phyloP scores from a whole-genome alignment of 108 stramenopile genomes.

The Skeletonema marinoi region DNA sequence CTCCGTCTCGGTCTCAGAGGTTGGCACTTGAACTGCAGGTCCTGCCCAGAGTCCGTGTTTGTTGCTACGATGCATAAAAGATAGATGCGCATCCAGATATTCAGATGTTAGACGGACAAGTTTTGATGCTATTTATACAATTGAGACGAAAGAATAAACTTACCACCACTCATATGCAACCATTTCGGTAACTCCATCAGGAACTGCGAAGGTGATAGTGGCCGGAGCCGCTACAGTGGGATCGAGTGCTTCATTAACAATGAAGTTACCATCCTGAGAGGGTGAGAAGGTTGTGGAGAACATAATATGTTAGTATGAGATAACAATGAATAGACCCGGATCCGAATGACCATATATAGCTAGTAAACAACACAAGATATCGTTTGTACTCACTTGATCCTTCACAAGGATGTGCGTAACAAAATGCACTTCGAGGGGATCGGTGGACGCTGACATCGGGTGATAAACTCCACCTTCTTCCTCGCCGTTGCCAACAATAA shows the following conservation, averaged over 20 bases:
- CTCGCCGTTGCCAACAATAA: slow-evolving; percentile 17
- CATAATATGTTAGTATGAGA: no score
- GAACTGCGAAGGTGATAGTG: background rate
- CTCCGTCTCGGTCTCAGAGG: background rate
- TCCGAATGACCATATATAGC: background rate
- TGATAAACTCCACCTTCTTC: slow-evolving; percentile 29
- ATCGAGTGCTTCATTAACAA: slow-evolving; percentile 7
- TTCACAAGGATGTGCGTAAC: slow-evolving; percentile 17
- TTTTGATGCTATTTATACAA: background rate
- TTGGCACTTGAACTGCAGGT: slow-evolving; percentile 4
- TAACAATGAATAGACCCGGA: no score
- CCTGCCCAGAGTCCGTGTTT: slow-evolving; percentile 24
- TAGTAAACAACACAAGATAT: background rate
- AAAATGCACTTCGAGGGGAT: slow-evolving; percentile 25
- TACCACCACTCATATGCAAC: slow-evolving; percentile 16
- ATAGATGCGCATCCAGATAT: no score
- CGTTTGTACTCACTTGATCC: slow-evolving; percentile 20
- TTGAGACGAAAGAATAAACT: background rate
- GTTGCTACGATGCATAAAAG: slow-evolving; percentile 4
- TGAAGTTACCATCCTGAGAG: slow-evolving; percentile 17
- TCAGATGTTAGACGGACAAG: no score
- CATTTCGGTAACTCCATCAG: slow-evolving; percentile 25
- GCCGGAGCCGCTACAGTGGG: slow-evolving; percentile 4
- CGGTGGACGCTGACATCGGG: slow-evolving; percentile 16
- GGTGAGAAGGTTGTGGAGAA: no score